Base-by-base conservation (phyloP, 768 basidiomycete genomes). In the Amanita thiersii region DNA sequence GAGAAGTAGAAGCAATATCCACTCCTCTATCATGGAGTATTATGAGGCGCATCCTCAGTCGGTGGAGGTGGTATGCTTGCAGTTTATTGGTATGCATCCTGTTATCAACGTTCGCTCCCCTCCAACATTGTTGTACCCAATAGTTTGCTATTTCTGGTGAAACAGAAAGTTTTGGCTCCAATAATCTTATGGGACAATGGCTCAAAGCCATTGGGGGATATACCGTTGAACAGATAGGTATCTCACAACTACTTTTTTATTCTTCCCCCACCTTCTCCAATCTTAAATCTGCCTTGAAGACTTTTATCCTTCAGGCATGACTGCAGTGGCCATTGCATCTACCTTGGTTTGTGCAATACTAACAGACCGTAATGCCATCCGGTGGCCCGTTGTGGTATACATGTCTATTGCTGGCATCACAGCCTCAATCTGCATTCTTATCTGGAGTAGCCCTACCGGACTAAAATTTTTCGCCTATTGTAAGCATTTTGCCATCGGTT, bases 401-500 rank as follows among this genome's bases (percentile, higher is more conserved):
- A 80, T 82, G 74, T 65, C 68, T 24, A 47, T 70, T n/a, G 66
- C 72, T 15, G 70, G 68, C 44, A 74, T 76, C 30, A 56, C 68
- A 25, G 67, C 78, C 9, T 63, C 72, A 11, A 69, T 76, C 36
- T 75, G 72, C 52, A 68, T 86, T 37, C 63, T 86, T 21, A 68
- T 78, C 2, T 79, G 77, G 76, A 64, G 62, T 39, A 73, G 67
- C 41, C 75, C 82, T 3, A 73, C 61, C 0, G 72, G 67, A 1
- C 70, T 79, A n/a, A 81, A 80, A 47, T 85, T 81, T 57, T 83
- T 86, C 48, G 86, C 81, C 3, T 87, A 81, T 52, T 85, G 80
- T 75, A 44, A 45, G 69, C 65, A 11, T 33, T 23, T 14, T 17
- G 14, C 37, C 38, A 5, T 17, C 17, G 15, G 23, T n/a, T 12